Conservation (phyloP, 306 rosid species). For the Corylus americana region DNA sequence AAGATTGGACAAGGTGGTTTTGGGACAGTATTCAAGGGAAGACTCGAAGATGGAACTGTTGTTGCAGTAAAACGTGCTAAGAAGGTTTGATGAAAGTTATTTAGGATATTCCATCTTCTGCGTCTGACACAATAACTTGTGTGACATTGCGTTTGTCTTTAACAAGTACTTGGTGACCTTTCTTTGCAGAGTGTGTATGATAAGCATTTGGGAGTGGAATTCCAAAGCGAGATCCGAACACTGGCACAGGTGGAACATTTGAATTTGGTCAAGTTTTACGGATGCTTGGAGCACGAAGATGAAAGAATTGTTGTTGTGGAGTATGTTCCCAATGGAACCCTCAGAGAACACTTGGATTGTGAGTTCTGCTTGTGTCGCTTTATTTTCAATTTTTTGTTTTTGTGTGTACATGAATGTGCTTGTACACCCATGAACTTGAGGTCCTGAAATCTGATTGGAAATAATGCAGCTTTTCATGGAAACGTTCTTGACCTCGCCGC, state of each 20-base stretch:
- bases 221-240: constrained; percentile 85
- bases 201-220: constrained; percentile 77
- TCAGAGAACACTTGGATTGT: constrained; percentile 95
- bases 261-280: constrained; percentile 78
- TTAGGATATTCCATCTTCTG: not conserved
- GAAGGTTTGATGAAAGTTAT: constrained; percentile 55
- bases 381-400: constrained; percentile 1
- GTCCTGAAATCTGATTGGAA: constrained; percentile 29
- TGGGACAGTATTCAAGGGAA: constrained; percentile 85
- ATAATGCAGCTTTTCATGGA: constrained; percentile 66
- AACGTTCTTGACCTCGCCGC: constrained; percentile 66
- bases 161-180: constrained; percentile 23
- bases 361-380: constrained; percentile 37
- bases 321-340: constrained; percentile 89
- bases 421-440: constrained; percentile 8
- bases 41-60: constrained; percentile 61
- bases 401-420: constrained; percentile 12
- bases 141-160: constrained; percentile 15
- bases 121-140: not conserved
- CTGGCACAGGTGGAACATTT: constrained; percentile 84
- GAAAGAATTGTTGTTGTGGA: constrained; percentile 85
- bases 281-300: constrained; percentile 69
- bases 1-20: constrained; percentile 99
- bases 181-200: constrained; percentile 66
- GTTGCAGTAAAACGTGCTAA: constrained; percentile 94